Evolutionary conservation across 441 rosid species (phyloP).

Genomic region (Eugenia klotzschiana): DNA sequence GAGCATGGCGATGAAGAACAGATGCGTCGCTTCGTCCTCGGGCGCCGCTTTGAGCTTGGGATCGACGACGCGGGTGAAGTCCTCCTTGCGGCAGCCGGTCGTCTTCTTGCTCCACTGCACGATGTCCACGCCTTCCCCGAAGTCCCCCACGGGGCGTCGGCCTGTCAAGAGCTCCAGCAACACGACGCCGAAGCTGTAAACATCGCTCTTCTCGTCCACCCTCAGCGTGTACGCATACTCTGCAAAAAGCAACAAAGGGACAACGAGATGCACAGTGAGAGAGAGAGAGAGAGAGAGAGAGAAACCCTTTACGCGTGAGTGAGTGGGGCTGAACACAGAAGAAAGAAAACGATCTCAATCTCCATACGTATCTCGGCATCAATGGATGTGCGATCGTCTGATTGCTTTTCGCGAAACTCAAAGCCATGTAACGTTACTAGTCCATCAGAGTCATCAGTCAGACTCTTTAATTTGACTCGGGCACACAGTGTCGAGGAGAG

Average conservation of each 20-base stretch:
- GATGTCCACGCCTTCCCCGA: conserved; percentile 30
- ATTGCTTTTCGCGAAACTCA: conserved; percentile 25
- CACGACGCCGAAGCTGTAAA: conserved; percentile 37
- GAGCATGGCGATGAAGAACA: conserved; percentile 26
- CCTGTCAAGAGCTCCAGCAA: conserved; percentile 27
- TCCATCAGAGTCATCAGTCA: conserved; percentile 16
- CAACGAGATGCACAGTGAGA: neutral
- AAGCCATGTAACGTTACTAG: conserved; percentile 10
- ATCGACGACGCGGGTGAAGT: conserved; percentile 16
- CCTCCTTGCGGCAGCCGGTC: conserved; percentile 18
- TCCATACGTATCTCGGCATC: neutral
- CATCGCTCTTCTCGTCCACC: conserved; percentile 40
- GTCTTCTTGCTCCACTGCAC: conserved; percentile 27
- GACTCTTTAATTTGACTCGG: neutral
- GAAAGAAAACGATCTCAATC: neutral
- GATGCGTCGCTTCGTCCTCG: conserved; percentile 25
- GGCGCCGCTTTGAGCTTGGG: conserved; percentile 19
- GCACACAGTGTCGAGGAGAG: neutral
- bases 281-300: neutral
- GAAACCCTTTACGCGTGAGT: conserved; percentile 18
- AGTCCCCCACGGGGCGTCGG: conserved; percentile 27
- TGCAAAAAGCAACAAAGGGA: neutral
- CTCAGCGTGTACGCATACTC: conserved; percentile 36
- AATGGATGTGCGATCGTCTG: conserved; percentile 14
- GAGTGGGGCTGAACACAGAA: neutral